Evolutionary conservation across 2,329 filamentous ascomycete species (phyloP).

Genomic region (Delphinella strobiligena): DNA sequence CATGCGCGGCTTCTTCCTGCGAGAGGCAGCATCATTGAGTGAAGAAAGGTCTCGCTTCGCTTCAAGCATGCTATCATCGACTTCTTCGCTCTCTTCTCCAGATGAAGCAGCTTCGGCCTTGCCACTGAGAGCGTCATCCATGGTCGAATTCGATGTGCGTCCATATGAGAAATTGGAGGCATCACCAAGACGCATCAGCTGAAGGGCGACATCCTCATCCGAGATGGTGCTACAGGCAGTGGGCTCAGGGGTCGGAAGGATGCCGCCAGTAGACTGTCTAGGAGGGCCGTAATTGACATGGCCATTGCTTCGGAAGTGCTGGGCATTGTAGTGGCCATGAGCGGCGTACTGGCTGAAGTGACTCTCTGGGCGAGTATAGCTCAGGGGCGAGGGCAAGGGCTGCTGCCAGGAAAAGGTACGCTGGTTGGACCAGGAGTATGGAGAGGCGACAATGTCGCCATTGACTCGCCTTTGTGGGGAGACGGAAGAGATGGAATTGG

Average conservation of each 20-base stretch:
- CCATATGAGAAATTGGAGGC: slow-evolving; percentile 89
- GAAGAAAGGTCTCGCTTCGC: slow-evolving; percentile 13
- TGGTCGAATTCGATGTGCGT: slow-evolving; percentile 81
- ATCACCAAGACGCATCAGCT: slow-evolving; percentile 90
- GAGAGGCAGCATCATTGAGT: slow-evolving; percentile 16
- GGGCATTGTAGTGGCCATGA: slow-evolving; percentile 8
- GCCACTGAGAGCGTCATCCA: slow-evolving; percentile 88
- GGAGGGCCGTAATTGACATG: slow-evolving; percentile 26
- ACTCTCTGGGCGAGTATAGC: slow-evolving; percentile 39
- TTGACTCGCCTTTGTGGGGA: slow-evolving; percentile 77
- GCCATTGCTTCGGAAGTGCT: slow-evolving; percentile 46
- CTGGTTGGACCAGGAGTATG: slow-evolving; percentile 56
- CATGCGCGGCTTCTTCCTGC: slow-evolving; percentile 23
- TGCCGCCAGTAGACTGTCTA: slow-evolving; percentile 38
- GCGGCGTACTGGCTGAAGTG: slow-evolving; percentile 17
- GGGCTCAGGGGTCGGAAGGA: slow-evolving; percentile 89
- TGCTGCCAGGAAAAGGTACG: slow-evolving; percentile 70
- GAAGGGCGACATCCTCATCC: slow-evolving; percentile 93
- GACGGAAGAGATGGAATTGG: slow-evolving; percentile 93
- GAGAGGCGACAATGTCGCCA: slow-evolving; percentile 50
- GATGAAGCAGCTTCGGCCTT: slow-evolving; percentile 76
- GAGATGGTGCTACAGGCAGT: slow-evolving; percentile 95
- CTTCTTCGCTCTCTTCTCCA: slow-evolving; percentile 61
- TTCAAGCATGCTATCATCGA: slow-evolving; percentile 50
- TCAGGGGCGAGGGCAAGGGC: slow-evolving; percentile 73